Base-by-base conservation (phyloP, 2,329 filamentous ascomycete species). In the Dendrostoma leiphaemia region DNA sequence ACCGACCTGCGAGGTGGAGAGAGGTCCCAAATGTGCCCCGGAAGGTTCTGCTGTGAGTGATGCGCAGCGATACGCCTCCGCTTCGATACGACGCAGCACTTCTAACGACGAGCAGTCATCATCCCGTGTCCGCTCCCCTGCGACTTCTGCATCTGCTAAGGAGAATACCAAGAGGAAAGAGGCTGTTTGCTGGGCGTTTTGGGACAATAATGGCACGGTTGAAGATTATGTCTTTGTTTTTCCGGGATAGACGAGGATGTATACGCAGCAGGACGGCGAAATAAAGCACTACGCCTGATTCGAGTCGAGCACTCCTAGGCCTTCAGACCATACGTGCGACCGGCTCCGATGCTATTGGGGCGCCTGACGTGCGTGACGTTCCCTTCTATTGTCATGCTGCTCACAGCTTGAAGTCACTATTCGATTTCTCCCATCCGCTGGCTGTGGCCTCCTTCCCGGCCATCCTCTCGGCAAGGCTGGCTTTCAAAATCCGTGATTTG, bases 401-500 rank as follows among this genome's bases (percentile, higher is more conserved):
- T 63, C 54, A 91, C 41, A 94, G 71, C 69, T 94, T 94, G 64
- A 94, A 93, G 65, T 91, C 88, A 4, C 77, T 80, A 64, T 85
- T 89, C 3, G 77, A 78, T 68, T 85, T 85, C 67, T 92, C 89
- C 81, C 88, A 86, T 6, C 87, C 88, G 1, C 74, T 73, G 1
- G 78, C 69, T 1, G 76, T 78, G 15, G 81, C 76, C 38, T 80
- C 78, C 62, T 82, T 76, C 1, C 69, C 73, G 1, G 90, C 86
- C 17, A 94, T 78, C 48, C 79, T 81, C 63, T 91, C 88, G 2
- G 88, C 85, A 17, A 97, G 75, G 24, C 74, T 76, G 28, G 82
- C 70, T 76, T 97, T 97, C 62, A 88, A 71, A 12, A 79, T 79
- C 46, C 82, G 77, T 38, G 90, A 83, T 58, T 82, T 81, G 63